phyloP scores from a whole-genome alignment of 176 grass and related monocot genomes.

The Carex kokanica region DNA sequence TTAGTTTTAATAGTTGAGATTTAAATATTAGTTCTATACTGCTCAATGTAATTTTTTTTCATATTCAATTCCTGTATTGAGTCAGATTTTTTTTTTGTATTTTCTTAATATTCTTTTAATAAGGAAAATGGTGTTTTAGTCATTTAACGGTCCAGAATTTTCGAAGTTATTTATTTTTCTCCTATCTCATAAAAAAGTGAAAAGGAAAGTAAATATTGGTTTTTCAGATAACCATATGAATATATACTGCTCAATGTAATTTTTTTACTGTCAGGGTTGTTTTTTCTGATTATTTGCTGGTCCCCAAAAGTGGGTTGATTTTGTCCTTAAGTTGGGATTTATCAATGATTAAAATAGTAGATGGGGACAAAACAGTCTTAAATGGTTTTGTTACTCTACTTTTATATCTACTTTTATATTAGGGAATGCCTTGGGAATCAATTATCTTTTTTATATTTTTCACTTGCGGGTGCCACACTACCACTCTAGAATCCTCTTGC shows the following conservation, averaged over 20 bases:
- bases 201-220: too few species aligned
- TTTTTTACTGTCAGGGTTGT: not conserved
- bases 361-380: slow-evolving; percentile 18
- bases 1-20: not conserved
- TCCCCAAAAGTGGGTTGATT: slow-evolving; percentile 28
- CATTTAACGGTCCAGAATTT: not conserved
- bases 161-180: not conserved
- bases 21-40: not conserved
- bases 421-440: not conserved
- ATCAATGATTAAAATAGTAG: slow-evolving; percentile 33
- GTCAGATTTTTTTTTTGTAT: not conserved
- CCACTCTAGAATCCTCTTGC: not conserved
- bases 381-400: slow-evolving; percentile 28
- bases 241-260: too few species aligned
- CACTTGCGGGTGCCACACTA: not conserved
- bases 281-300: slow-evolving; percentile 19
- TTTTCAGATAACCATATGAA: too few species aligned
- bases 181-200: not conserved
- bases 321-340: slow-evolving; percentile 21
- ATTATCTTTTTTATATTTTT: slow-evolving; percentile 5
- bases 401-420: not conserved
- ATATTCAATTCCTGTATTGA: not conserved
- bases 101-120: not conserved
- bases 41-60: not conserved
- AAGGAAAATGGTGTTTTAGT: not conserved